Conservation (phyloP, 148 eudicot genomes). For the Simmondsia chinensis region DNA sequence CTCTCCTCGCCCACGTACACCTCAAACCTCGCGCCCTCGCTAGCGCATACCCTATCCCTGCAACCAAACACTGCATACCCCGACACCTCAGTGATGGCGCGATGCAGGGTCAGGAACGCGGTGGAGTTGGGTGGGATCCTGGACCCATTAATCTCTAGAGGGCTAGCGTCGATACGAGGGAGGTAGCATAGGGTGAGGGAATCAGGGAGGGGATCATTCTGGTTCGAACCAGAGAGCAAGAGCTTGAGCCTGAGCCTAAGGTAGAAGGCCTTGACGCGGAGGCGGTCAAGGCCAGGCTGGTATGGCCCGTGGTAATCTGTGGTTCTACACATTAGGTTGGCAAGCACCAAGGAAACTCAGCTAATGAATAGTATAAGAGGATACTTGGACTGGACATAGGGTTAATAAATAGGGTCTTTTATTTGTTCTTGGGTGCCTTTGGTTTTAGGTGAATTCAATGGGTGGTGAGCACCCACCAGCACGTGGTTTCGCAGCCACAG, state of each 20-base stretch:
- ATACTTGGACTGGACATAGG: too few relatives aligned
- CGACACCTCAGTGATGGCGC: conserved; percentile 7
- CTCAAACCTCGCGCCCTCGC: conserved; percentile 50
- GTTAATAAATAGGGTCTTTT: too few relatives aligned
- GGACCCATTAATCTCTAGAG: conserved; percentile 30
- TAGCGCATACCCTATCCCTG: conserved; percentile 24
- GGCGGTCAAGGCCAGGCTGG: conserved; percentile 4
- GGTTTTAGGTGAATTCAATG: too few relatives aligned
- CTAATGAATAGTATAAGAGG: too few relatives aligned
- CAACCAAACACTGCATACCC: conserved; percentile 8
- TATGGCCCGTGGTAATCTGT: not conserved
- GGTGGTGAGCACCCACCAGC: too few relatives aligned
- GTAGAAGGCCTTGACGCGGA: conserved; percentile 30
- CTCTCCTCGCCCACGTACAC: conserved; percentile 35
- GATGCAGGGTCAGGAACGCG: conserved; percentile 49
- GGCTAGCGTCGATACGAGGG: conserved; percentile 36
- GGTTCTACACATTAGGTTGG: conserved; percentile 2
- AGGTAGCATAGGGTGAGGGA: conserved; percentile 41
- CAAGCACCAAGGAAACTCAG: too few relatives aligned
- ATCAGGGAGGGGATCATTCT: conserved; percentile 11
- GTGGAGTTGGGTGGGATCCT: conserved; percentile 34
- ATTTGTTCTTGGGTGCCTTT: too few relatives aligned
- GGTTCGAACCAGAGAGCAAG: conserved; percentile 5
- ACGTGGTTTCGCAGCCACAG: too few relatives aligned
- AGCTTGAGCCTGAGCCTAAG: conserved; percentile 19